Evolutionary conservation across 495 filamentous ascomycete species (phyloP).

Genomic region (Hypomontagnella submonticulosa): DNA sequence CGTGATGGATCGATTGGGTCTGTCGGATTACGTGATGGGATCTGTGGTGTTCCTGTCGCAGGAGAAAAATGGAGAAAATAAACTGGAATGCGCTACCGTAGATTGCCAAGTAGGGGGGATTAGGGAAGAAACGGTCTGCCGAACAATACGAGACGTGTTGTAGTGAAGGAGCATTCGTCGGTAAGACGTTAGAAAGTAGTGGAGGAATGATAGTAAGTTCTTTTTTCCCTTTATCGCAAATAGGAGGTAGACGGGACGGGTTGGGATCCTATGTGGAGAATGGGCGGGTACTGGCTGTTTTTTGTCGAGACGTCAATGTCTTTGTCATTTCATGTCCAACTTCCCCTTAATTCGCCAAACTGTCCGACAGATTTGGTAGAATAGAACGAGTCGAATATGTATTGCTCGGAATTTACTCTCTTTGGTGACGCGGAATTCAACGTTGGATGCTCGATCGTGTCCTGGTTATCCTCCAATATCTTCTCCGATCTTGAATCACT

Average conservation of each 20-base stretch:
- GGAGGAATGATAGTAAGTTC: conserved; percentile 16
- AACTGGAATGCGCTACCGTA: conserved; percentile 23
- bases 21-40: conserved; percentile 25
- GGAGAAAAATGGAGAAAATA: conserved; percentile 33
- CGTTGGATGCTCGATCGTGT: conserved; percentile 23
- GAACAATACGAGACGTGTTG: conserved; percentile 15
- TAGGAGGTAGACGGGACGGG: conserved; percentile 31
- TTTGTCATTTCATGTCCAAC: conserved; percentile 44
- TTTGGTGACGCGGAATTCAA: conserved; percentile 21
- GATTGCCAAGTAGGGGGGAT: conserved; percentile 22
- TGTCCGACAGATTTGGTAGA: conserved; percentile 16
- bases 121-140: conserved; percentile 17
- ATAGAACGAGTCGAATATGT: conserved; percentile 12
- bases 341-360: conserved; percentile 20
- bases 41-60: conserved; percentile 11
- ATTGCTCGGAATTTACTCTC: conserved; percentile 1
- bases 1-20: conserved; percentile 3
- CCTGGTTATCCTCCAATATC: conserved; percentile 27
- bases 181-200: conserved; percentile 10
- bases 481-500: conserved; percentile 27
- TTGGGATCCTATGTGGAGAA: conserved; percentile 37
- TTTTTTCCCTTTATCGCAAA: conserved; percentile 35
- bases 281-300: conserved; percentile 34
- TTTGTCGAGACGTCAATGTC: conserved; percentile 41
- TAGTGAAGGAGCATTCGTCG: conserved; percentile 27